These are phyloP conservation scores for Colletotrichum gigasporum DNA, from an alignment of 2,329 filamentous ascomycete species.

Conservation along the genomic window DNA sequence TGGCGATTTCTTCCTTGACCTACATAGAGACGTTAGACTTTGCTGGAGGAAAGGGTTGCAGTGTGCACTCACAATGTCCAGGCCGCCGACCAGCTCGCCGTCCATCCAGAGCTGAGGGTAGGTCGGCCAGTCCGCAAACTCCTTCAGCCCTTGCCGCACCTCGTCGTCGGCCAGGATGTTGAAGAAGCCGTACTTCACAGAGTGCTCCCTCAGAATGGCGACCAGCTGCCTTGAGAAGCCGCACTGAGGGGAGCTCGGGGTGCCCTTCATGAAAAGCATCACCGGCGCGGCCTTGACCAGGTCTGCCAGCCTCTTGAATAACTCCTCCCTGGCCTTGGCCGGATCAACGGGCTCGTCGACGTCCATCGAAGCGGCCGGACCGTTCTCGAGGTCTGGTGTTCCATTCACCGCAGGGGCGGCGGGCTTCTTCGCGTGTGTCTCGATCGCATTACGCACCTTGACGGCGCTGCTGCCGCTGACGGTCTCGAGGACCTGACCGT, in stretches of 20 bases:
- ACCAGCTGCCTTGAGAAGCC: conserved; percentile 95
- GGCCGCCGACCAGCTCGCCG: conserved; percentile 88
- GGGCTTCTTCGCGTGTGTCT: conserved; percentile 74
- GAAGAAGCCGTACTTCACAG: conserved; percentile 98
- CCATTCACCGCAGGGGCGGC: conserved; percentile 48
- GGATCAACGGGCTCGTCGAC: conserved; percentile 46
- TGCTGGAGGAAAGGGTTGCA: not conserved
- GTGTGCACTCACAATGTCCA: conserved; percentile 86
- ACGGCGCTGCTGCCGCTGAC: conserved; percentile 90
- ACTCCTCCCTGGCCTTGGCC: conserved; percentile 78
- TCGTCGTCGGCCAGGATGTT: conserved; percentile 98
- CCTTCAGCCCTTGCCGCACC: conserved; percentile 94
- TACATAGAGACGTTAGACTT: conserved; percentile 45
- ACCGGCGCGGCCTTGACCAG: conserved; percentile 95
- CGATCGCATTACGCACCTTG: conserved; percentile 86
- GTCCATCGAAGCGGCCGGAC: conserved; percentile 28
- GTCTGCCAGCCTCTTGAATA: conserved; percentile 82
- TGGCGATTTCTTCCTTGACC: conserved; percentile 94
- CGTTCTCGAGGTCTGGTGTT: conserved; percentile 34
- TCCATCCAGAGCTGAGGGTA: conserved; percentile 94
- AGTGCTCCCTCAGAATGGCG: conserved; percentile 84
- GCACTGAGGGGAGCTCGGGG: conserved; percentile 85
- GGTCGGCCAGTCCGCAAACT: conserved; percentile 98
- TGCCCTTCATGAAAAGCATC: conserved; percentile 99
- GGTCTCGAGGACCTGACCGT: conserved; percentile 80